These are phyloP conservation scores for Solanum virginianum DNA, from an alignment of 257 asterid genomes.

Conservation along the genomic window DNA sequence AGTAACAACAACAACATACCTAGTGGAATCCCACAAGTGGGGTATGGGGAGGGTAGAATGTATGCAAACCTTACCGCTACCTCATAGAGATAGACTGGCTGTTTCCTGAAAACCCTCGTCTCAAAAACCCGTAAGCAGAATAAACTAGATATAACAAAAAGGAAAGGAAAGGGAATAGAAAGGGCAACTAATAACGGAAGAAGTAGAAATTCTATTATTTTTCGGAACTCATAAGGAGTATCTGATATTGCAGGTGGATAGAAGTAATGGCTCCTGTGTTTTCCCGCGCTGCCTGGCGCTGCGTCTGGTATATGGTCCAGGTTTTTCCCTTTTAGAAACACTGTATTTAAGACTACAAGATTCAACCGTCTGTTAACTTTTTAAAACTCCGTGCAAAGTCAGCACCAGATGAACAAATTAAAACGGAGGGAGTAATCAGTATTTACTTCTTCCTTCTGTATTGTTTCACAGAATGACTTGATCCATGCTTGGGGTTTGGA, in stretches of 20 bases:
- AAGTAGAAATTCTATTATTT: not conserved
- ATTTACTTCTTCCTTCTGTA: not conserved
- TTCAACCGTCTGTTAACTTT: not conserved
- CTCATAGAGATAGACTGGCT: no score
- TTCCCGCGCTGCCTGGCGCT: slow-evolving; percentile 73
- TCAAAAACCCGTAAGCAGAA: no score
- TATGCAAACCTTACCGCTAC: no score
- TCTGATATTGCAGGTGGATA: slow-evolving; percentile 48
- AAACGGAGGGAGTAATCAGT: not conserved
- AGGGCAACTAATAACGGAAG: no score
- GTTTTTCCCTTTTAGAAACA: slow-evolving; percentile 17
- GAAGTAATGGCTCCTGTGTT: slow-evolving; percentile 97
- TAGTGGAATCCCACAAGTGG: no score
- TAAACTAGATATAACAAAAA: no score
- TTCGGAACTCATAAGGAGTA: not conserved
- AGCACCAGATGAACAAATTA: not conserved
- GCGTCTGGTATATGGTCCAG: slow-evolving; percentile 90
- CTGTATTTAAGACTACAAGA: not conserved
- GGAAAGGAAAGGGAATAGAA: no score
- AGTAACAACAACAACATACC: no score
- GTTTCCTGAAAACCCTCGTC: no score
- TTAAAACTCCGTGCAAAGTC: not conserved
- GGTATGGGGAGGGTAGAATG: no score
- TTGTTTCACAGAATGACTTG: slow-evolving; percentile 53
- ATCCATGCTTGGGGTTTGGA: slow-evolving; percentile 96